Percentiles rank a stretch among this genome's conserved stretches.
Conservation (phyloP, 1,284 basidiomycete species). For the Moesziomyces parantarcticus region DNA sequence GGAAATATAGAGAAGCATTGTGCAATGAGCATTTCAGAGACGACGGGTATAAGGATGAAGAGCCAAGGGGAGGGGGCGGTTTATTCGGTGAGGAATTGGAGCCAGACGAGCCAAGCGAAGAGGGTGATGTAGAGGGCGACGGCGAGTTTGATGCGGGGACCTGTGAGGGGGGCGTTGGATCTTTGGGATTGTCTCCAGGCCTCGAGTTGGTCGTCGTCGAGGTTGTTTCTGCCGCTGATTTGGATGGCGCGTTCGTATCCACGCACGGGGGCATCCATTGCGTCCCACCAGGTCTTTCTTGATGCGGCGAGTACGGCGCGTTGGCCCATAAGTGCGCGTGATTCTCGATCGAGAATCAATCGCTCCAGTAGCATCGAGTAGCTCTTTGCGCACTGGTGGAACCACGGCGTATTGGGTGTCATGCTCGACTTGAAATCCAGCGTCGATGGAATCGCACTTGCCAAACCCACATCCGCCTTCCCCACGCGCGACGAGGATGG, state of each 20-base stretch:
- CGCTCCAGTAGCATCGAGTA: constrained; percentile 70
- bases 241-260: constrained; percentile 70
- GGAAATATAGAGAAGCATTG: too few relatives aligned
- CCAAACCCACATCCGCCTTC: constrained; percentile 22
- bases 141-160: constrained; percentile 44
- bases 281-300: constrained; percentile 72
- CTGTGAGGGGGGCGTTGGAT: constrained; percentile 56
- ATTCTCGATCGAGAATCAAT: constrained; percentile 66
- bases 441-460: constrained; percentile 46
- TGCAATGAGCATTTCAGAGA: too few relatives aligned
- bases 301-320: constrained; percentile 68
- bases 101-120: constrained; percentile 40
- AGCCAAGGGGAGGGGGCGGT: not conserved
- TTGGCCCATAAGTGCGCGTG: constrained; percentile 69
- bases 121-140: constrained; percentile 52
- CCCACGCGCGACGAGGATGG: not conserved
- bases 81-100: constrained; percentile 14
- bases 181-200: constrained; percentile 54
- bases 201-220: constrained; percentile 62
- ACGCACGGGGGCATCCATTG: constrained; percentile 73
- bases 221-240: constrained; percentile 40
- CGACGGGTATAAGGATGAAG: constrained; percentile 9
- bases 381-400: constrained; percentile 67
- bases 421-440: constrained; percentile 66
- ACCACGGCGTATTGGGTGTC: constrained; percentile 64